phyloP scores from a whole-genome alignment of 1,284 basidiomycete genomes.

The Naganishia sp. region DNA sequence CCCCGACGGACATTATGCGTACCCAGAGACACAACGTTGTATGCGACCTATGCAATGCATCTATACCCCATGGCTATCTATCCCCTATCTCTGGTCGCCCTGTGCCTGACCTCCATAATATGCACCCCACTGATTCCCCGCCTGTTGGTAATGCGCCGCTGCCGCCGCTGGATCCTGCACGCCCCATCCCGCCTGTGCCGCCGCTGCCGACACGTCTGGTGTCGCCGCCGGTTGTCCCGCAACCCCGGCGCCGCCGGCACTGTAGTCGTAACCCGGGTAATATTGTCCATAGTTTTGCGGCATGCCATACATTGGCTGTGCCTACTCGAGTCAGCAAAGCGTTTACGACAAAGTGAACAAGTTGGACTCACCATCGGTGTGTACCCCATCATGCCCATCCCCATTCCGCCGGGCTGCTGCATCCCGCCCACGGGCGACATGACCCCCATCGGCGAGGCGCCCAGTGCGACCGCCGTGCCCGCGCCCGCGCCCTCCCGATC shows the following conservation, averaged over 20 bases:
- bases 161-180: conserved; percentile 19
- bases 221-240: conserved; percentile 40
- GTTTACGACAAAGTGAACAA: not conserved
- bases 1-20: not conserved
- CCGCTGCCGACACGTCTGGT: not conserved
- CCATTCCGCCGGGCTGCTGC: conserved; percentile 33
- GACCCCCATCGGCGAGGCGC: not conserved
- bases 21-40: conserved; percentile 10
- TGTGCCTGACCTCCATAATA: conserved; percentile 33
- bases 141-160: conserved; percentile 28
- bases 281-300: conserved; percentile 42
- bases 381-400: conserved; percentile 33
- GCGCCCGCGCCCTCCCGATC: conserved; percentile 60
- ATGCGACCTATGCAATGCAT: not conserved
- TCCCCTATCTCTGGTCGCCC: conserved; percentile 11
- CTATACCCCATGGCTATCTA: not conserved
- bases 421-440: conserved; percentile 6
- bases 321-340: conserved; percentile 28
- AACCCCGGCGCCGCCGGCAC: conserved; percentile 42
- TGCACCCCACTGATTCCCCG: conserved; percentile 32
- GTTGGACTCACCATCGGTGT: conserved; percentile 30
- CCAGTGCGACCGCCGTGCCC: conserved; percentile 13
- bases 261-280: conserved; percentile 46
- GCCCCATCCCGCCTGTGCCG: conserved; percentile 12
- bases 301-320: conserved; percentile 40